Conservation (phyloP, 2,329 filamentous ascomycete species). For the Thielaviopsis musarum region DNA sequence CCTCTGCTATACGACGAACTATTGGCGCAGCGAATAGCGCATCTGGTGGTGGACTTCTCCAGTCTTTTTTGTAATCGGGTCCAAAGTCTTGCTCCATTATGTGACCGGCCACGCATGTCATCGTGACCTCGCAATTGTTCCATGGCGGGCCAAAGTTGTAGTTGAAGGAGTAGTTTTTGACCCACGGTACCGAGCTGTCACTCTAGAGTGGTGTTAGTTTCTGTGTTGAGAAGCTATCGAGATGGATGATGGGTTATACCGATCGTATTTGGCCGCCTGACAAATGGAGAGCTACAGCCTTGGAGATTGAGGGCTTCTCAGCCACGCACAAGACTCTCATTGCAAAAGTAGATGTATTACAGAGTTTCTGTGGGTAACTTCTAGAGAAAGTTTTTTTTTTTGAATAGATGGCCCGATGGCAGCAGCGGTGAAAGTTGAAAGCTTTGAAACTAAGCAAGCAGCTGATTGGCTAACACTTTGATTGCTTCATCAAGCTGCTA, state of each 20-base stretch:
- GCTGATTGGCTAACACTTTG: too few relatives aligned
- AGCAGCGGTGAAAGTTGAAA: too few relatives aligned
- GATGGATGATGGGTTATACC: conserved; percentile 31
- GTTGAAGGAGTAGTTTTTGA: conserved; percentile 88
- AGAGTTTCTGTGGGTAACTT: background rate
- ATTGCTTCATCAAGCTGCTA: too few relatives aligned
- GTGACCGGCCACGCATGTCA: conserved; percentile 88
- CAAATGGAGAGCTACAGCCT: conserved; percentile 79
- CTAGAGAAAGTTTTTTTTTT: too few relatives aligned
- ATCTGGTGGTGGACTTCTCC: conserved; percentile 65
- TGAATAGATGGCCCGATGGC: too few relatives aligned
- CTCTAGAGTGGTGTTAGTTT: conserved; percentile 30
- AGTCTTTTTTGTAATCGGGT: conserved; percentile 49
- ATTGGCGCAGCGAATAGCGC: conserved; percentile 71
- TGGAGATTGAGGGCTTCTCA: conserved; percentile 79
- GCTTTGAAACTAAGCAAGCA: too few relatives aligned
- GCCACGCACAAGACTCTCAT: conserved; percentile 41
- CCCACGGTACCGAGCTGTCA: conserved; percentile 54
- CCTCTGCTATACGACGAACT: conserved; percentile 47
- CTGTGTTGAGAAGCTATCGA: conserved; percentile 3
- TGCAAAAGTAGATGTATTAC: conserved; percentile 13
- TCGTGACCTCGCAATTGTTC: conserved; percentile 71
- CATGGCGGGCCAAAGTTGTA: conserved; percentile 72
- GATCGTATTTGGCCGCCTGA: conserved; percentile 57
- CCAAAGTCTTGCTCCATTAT: conserved; percentile 68